phyloP scores from a whole-genome alignment of 2,329 filamentous ascomycete genomes.

The Sarocladiaceae sp. region DNA sequence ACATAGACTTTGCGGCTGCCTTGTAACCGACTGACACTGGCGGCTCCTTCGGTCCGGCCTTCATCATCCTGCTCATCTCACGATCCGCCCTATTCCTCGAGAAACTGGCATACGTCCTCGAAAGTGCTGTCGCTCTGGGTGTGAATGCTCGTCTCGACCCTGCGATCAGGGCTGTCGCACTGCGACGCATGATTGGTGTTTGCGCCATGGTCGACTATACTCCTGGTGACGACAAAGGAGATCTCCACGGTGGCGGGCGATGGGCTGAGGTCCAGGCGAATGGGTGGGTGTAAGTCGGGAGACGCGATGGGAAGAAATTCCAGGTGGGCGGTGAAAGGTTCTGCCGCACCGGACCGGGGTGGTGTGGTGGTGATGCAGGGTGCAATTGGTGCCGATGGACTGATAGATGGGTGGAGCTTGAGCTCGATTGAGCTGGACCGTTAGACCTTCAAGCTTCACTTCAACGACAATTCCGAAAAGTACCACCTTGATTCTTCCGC shows the following conservation, averaged over 20 bases:
- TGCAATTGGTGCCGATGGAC: not conserved
- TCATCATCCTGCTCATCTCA: constrained; percentile 8
- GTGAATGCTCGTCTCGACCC: not conserved
- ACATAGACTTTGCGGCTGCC: constrained; percentile 4
- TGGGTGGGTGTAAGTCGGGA: constrained; percentile 1
- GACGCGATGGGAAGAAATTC: constrained; percentile 7
- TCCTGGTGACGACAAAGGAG: too few species aligned
- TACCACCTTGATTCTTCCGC: too few species aligned
- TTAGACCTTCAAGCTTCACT: not conserved
- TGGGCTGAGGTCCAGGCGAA: not conserved
- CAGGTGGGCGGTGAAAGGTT: constrained; percentile 3
- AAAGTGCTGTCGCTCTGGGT: not conserved
- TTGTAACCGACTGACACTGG: not conserved
- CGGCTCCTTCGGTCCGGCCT: constrained; percentile 6
- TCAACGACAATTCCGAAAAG: too few species aligned
- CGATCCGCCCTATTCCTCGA: not conserved
- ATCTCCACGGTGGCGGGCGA: too few species aligned
- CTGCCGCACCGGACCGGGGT: not conserved
- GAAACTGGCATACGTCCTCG: constrained; percentile 3
- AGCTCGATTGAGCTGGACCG: not conserved
- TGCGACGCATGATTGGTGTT: not conserved
- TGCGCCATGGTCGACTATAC: not conserved
- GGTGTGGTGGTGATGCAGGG: not conserved
- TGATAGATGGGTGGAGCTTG: not conserved
- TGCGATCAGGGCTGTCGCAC: constrained; percentile 1